These are phyloP conservation scores for Saposhnikovia divaricata DNA, from an alignment of 129 eudicot genomes.

Conservation along the genomic window DNA sequence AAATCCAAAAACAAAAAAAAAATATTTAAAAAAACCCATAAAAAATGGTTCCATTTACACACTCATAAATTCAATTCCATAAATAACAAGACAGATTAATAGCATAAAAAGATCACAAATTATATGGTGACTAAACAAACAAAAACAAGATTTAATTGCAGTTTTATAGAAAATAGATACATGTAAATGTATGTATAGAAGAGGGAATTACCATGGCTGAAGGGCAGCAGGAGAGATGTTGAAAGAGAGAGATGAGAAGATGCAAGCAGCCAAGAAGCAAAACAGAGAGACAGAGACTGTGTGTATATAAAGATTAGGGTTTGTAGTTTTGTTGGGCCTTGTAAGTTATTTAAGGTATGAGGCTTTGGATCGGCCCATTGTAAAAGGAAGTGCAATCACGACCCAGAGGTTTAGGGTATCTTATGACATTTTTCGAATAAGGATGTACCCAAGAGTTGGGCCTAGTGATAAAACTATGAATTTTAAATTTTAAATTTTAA, in stretches of 20 bases:
- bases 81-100: not conserved
- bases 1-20: too few species aligned
- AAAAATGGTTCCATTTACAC: too few species aligned
- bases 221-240: not conserved
- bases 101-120: not conserved
- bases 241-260: not conserved
- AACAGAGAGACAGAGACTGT: not conserved
- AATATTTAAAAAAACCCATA: not conserved
- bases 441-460: too few species aligned
- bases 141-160: not conserved
- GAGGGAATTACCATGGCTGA: conserved; percentile 5
- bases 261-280: not conserved
- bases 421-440: too few species aligned
- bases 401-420: too few species aligned
- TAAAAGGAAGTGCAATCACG: too few species aligned
- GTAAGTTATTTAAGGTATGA: not conserved
- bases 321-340: not conserved
- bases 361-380: not conserved
- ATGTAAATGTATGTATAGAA: not conserved
- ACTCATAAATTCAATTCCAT: not conserved
- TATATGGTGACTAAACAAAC: not conserved
- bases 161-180: not conserved
- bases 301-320: not conserved
- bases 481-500: too few species aligned
- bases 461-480: too few species aligned